Conservation (phyloP, 1,139 yeast species). For the Debaryomyces sp. region DNA sequence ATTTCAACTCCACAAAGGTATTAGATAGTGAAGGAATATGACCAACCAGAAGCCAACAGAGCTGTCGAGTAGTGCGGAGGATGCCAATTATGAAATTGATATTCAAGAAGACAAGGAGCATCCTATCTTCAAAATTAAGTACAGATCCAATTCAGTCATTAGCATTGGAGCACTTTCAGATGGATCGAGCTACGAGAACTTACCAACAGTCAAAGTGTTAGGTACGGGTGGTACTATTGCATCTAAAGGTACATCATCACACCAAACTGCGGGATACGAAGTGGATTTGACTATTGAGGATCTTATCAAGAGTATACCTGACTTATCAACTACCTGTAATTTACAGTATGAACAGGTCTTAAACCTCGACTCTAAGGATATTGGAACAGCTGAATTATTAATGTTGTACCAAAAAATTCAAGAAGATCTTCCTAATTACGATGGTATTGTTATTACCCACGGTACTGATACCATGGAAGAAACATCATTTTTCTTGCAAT, state of each 20-base stretch:
- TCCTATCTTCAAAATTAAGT: conserved; percentile 25
- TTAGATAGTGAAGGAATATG: not conserved
- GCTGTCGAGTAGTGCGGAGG: not conserved
- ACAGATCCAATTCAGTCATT: conserved; percentile 23
- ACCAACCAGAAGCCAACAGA: not conserved
- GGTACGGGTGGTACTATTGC: conserved; percentile 82
- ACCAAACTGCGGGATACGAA: conserved; percentile 68
- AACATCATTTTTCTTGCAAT: conserved; percentile 67
- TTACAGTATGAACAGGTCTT: conserved; percentile 66
- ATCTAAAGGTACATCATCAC: conserved; percentile 56
- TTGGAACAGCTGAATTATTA: conserved; percentile 45
- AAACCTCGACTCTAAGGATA: conserved; percentile 67
- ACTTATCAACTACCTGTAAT: conserved; percentile 57
- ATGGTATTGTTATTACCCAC: conserved; percentile 67
- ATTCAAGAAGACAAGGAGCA: conserved; percentile 21
- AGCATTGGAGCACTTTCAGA: conserved; percentile 14
- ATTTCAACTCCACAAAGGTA: not conserved
- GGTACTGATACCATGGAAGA: conserved; percentile 77
- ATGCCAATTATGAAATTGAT: conserved; percentile 14
- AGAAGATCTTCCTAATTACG: conserved; percentile 48
- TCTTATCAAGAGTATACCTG: conserved; percentile 60
- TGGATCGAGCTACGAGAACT: conserved; percentile 15
- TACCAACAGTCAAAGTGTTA: conserved; percentile 56
- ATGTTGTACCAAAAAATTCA: conserved; percentile 42
- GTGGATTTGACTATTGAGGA: conserved; percentile 71